Evolutionary conservation across 2,329 filamentous ascomycete species (phyloP), one percentile per base, ranked within the genome.

Genomic region (Ceratocystis destructans): DNA sequence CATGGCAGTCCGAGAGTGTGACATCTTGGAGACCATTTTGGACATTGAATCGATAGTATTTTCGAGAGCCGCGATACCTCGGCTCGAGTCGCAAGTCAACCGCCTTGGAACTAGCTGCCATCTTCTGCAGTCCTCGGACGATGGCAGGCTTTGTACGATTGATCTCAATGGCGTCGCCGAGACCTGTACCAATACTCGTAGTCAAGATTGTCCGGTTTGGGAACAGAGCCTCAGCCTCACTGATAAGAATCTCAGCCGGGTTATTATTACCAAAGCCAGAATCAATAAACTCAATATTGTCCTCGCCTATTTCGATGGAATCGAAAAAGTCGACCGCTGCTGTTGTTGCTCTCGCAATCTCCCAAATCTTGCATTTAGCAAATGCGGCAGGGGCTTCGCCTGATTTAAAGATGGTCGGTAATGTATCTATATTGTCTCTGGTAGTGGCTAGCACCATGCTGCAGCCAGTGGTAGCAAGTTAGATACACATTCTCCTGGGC

Each of bases 211-310:
- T 69, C 31, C 46, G 66, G 53, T 7, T 55, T 15, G 71, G 72
- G 53, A 72, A 74, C 55, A 70, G 67, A 1, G 45, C 48, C 50
- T 67, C 41, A 5, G 73, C 73, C 64, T 74, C 73, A 3, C 69
- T 62, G 8, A 74, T 70, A 12, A 75, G 68, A 2, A 72, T 68
- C 25, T 73, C 69, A 61, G 70, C 70, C 22, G 74, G 73, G 55
- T 75, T 75, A 64, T 75, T 75, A 44, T 72, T 69, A 2, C 72
- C 71, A 22, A 75, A 71, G 0, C 69, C 73, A 2, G 71, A 72
- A 61, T 74, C 73, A 25, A 75, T 69, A 46, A 72, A 74, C 22
- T 72, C 71, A 1, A 72, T 66, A 4, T 63, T 66, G 10, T 73
- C 70, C 8, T 71, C 69, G 37, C 72, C 72, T 7, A 73, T 12